These are phyloP conservation scores for Dactylis glomerata DNA, from an alignment of 176 grass and related monocot species.

Conservation along the genomic window DNA sequence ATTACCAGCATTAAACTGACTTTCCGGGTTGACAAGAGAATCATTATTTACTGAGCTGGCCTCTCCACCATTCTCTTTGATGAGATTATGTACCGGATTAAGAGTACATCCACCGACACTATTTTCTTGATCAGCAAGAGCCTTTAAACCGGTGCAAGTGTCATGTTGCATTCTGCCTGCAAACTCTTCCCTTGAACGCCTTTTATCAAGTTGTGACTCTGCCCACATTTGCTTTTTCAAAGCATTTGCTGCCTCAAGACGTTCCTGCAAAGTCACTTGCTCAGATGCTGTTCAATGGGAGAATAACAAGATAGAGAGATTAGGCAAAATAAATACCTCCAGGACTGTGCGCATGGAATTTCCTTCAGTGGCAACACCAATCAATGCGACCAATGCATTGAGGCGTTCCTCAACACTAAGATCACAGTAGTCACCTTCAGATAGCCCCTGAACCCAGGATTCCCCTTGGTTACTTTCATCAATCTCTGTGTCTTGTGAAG, in stretches of 20 bases:
- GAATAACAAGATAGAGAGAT: constrained; percentile 6
- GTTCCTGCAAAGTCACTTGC: constrained; percentile 56
- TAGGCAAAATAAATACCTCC: constrained; percentile 36
- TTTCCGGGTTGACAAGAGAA: constrained; percentile 36
- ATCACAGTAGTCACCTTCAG: constrained; percentile 89
- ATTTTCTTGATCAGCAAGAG: constrained; percentile 47
- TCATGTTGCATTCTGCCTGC: constrained; percentile 48
- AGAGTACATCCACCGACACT: constrained; percentile 34
- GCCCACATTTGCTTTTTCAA: constrained; percentile 99
- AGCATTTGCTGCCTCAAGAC: constrained; percentile 85
- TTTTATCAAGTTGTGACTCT: constrained; percentile 92
- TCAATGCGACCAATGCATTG: constrained; percentile 73
- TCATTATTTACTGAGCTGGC: constrained; percentile 31
- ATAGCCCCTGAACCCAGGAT: constrained; percentile 81
- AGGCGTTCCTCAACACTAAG: constrained; percentile 91
- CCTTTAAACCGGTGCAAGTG: constrained; percentile 38
- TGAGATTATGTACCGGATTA: constrained; percentile 26
- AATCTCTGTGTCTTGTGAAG: constrained; percentile 56
- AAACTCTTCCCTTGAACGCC: constrained; percentile 79
- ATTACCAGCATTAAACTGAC: constrained; percentile 41
- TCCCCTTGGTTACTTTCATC: constrained; percentile 85
- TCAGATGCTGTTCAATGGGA: constrained; percentile 26
- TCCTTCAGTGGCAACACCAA: constrained; percentile 78
- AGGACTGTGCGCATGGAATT: constrained; percentile 64
- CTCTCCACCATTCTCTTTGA: constrained; percentile 47